Evolutionary conservation across 129 eudicot genomes (phyloP).

Genomic region (Flaveria robusta): DNA sequence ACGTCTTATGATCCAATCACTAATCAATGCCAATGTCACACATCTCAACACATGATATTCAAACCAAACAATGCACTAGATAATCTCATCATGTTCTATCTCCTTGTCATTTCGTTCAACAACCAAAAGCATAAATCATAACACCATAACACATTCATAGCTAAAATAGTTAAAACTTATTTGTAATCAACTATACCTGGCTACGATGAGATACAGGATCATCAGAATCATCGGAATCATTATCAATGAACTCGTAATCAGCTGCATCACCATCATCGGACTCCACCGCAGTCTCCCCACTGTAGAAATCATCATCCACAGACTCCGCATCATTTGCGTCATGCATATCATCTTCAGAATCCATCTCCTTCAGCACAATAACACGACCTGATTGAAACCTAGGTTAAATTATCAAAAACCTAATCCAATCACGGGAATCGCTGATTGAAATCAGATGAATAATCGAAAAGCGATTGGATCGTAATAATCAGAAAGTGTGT

Average conservation of each 20-base stretch:
- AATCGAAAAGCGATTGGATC: slow-evolving; percentile 11
- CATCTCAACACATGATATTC: neutral
- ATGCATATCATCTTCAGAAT: slow-evolving; percentile 88
- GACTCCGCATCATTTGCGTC: slow-evolving; percentile 76
- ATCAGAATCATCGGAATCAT: slow-evolving; percentile 76
- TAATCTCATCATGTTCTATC: slow-evolving; percentile 5
- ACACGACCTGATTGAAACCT: slow-evolving; percentile 8
- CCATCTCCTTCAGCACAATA: slow-evolving; percentile 43
- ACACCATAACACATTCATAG: neutral
- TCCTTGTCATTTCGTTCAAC: no score
- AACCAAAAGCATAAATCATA: no score
- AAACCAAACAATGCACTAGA: neutral
- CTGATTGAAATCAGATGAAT: slow-evolving; percentile 11
- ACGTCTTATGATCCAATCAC: slow-evolving; percentile 8
- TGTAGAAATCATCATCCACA: slow-evolving; percentile 65
- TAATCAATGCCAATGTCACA: slow-evolving; percentile 1
- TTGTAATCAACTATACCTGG: slow-evolving; percentile 44
- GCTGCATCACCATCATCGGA: slow-evolving; percentile 60
- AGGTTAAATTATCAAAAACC: slow-evolving; percentile 15
- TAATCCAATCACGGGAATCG: slow-evolving; percentile 29
- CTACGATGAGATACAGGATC: slow-evolving; percentile 53
- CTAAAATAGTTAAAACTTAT: neutral
- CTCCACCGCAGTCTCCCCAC: slow-evolving; percentile 65
- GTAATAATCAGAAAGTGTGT: slow-evolving; percentile 7
- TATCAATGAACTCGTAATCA: slow-evolving; percentile 59